Evolutionary conservation across 2,329 filamentous ascomycete genomes (phyloP), one percentile per base, ranked within the genome.

Genomic region (Apiospora rasikravindrae): DNA sequence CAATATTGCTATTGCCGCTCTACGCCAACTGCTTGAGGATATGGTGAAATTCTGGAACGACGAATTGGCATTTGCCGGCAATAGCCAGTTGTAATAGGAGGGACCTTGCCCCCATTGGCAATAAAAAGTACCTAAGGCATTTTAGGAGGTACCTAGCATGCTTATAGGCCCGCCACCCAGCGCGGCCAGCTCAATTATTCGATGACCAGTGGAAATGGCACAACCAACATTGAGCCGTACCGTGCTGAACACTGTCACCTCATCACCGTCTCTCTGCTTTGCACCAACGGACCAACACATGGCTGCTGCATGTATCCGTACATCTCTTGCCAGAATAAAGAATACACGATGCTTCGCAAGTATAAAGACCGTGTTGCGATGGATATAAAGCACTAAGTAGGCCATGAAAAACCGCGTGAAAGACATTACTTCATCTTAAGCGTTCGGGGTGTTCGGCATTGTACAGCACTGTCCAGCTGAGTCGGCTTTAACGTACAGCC

Each of bases 101-200:
- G 53, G 37, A 61, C 29, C 53, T 7, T 53, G 49, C 49, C 24
- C 24, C 49, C 49, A 53, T 61, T 61, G 14, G 53, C 29, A 53
- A 57, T 33, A 22, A 19, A 33, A 57, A 19, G 51, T 57, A 57
- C 40, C 40, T 42, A 13, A n/a, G 16, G 53, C 53, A 61, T 40
- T 40, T 24, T 40, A 40, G 57, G 33, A 40, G 57, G 57, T 40
- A 37, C 16, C 26, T 61, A 61, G 57, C 33, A 61, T 40, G 57
- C 57, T 64, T 64, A 64, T 64, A 64, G 57, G 29, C 57, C 49
- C 57, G 57, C 33, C 57, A 64, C 57, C 57, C 16, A 61, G 53
- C 53, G 33, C 19, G 33, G 33, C 57, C 16, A 61, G 53, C 53
- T 61, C 19, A 61, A 61, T 33, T 61, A 61, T 61, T 61, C 53